phyloP scores from a whole-genome alignment of 2,329 filamentous ascomycete genomes.

The Bimuria novae-zelandiae region DNA sequence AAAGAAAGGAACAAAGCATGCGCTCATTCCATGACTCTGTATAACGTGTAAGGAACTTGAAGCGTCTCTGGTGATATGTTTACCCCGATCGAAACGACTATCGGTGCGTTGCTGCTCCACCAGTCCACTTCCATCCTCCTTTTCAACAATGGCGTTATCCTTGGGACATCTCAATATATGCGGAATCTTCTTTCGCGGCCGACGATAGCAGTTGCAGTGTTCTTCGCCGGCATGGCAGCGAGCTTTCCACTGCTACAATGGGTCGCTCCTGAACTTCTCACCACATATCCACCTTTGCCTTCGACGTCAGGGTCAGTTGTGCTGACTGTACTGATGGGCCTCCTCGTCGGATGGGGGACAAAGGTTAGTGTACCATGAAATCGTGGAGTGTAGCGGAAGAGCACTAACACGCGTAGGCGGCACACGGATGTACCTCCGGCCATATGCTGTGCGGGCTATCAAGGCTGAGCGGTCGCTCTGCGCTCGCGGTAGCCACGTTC shows the following conservation, averaged over 20 bases:
- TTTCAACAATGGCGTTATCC: conserved; percentile 56
- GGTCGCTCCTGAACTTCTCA: conserved; percentile 50
- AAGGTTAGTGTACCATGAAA: conserved; percentile 46
- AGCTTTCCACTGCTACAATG: conserved; percentile 51
- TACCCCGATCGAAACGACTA: conserved; percentile 56
- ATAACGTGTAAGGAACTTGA: neutral
- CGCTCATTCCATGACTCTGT: neutral
- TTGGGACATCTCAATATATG: conserved; percentile 56
- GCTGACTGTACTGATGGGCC: conserved; percentile 49
- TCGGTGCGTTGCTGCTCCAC: conserved; percentile 57
- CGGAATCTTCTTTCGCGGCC: conserved; percentile 49
- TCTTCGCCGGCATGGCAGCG: conserved; percentile 53
- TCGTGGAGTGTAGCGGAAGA: neutral
- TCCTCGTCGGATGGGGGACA: conserved; percentile 57
- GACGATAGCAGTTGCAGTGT: conserved; percentile 48
- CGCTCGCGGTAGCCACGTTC: conserved; percentile 49
- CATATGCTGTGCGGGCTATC: conserved; percentile 61
- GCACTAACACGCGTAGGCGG: conserved; percentile 24
- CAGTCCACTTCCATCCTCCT: conserved; percentile 57
- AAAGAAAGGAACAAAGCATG: neutral
- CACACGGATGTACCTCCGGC: conserved; percentile 58
- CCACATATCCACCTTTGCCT: conserved; percentile 47
- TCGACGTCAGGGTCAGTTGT: conserved; percentile 42
- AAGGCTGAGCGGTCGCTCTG: conserved; percentile 55
- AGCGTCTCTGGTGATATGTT: conserved; percentile 50